Evolutionary conservation across 352 stramenopile genomes (phyloP).

Genomic region (Pilasporangium apinafurcum): DNA sequence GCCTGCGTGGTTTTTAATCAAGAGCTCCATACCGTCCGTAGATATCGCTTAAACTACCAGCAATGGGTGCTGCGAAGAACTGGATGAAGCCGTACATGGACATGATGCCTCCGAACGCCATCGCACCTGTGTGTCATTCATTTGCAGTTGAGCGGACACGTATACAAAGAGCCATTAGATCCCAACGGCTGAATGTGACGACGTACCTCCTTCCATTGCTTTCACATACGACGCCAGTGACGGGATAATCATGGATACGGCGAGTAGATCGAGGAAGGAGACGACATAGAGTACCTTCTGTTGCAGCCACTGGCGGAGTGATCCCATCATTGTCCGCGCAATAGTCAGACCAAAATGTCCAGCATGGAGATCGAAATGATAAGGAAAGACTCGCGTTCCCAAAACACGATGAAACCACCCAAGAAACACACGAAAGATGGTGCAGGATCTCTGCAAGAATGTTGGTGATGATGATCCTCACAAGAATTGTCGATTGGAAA

Average conservation of each 20-base stretch:
- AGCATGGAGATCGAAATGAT: too few relatives aligned
- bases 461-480: too few relatives aligned
- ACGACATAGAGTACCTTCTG: slow-evolving; percentile 61
- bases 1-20: too few relatives aligned
- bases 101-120: slow-evolving; percentile 74
- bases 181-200: not conserved
- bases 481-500: too few relatives aligned
- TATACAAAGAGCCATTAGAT: not conserved
- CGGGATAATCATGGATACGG: slow-evolving; percentile 81
- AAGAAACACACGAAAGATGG: too few relatives aligned
- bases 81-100: slow-evolving; percentile 84
- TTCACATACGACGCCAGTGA: slow-evolving; percentile 76
- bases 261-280: slow-evolving; percentile 78
- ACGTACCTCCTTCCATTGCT: slow-evolving; percentile 53
- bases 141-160: too few relatives aligned
- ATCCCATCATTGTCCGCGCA: too few relatives aligned
- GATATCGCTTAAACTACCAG: slow-evolving; percentile 65
- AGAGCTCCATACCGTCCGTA: slow-evolving; percentile 31
- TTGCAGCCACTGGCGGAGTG: slow-evolving; percentile 19
- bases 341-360: too few relatives aligned
- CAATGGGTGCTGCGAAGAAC: slow-evolving; percentile 72
- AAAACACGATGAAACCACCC: too few relatives aligned
- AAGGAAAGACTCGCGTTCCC: too few relatives aligned
- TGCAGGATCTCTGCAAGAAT: too few relatives aligned
- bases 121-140: slow-evolving; percentile 21